Conservation (phyloP, 495 filamentous ascomycete species). For the Cercophora scortea region DNA sequence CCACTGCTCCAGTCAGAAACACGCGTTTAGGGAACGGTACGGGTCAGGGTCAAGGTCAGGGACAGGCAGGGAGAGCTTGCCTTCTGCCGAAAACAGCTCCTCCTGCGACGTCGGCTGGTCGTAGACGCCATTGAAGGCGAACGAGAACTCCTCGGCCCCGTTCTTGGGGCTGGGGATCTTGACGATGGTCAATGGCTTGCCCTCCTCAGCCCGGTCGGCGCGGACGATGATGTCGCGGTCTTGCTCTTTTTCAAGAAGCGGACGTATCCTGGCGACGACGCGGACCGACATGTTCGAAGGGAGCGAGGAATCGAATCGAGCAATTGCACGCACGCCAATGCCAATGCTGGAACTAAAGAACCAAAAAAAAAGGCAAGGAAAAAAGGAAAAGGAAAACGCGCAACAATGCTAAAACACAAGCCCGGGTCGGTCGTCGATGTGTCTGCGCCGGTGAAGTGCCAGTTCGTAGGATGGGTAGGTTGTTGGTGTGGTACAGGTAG, state of each 20-base stretch:
- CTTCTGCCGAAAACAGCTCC: constrained; percentile 80
- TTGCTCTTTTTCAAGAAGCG: constrained; percentile 73
- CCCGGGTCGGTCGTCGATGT: no score
- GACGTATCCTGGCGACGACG: constrained; percentile 84
- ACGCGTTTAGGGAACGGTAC: background rate
- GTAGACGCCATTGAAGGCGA: constrained; percentile 93
- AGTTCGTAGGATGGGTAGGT: no score
- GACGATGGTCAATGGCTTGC: constrained; percentile 55
- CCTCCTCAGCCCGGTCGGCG: constrained; percentile 49
- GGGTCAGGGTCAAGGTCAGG: background rate
- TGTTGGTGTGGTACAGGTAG: no score
- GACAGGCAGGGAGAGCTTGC: constrained; percentile 35
- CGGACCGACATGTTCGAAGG: constrained; percentile 53
- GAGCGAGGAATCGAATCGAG: no score
- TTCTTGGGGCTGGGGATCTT: constrained; percentile 95
- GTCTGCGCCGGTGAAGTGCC: no score
- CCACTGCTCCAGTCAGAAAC: constrained; percentile 29
- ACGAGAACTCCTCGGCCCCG: constrained; percentile 80
- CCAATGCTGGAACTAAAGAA: background rate
- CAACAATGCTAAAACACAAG: no score
- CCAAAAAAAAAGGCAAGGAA: background rate
- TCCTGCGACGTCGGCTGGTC: constrained; percentile 72
- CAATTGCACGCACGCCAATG: no score
- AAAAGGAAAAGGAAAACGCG: background rate
- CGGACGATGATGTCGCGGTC: constrained; percentile 79